These are phyloP conservation scores for Microsporum audouinii DNA, from an alignment of 2,329 filamentous ascomycete genomes.

Conservation along the genomic window DNA sequence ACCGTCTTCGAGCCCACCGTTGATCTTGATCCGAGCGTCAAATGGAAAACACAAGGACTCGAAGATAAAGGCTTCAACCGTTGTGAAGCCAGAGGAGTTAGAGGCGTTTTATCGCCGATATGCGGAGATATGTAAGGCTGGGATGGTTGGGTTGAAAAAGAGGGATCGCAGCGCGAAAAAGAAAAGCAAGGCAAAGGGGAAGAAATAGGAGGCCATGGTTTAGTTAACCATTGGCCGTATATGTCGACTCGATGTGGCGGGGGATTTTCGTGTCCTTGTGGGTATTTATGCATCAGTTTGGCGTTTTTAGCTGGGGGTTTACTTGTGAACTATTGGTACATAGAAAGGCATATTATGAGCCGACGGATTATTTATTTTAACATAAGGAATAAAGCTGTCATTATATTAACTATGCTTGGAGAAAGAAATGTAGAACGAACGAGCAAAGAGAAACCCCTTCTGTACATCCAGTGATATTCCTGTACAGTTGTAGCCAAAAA, in stretches of 20 bases:
- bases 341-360: not conserved
- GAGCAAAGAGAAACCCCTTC: not conserved
- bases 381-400: not conserved
- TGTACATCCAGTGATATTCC: not conserved
- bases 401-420: not conserved
- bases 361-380: not conserved
- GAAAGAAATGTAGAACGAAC: not conserved
- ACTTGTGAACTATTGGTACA: not conserved
- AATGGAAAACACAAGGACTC: conserved; percentile 60
- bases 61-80: conserved; percentile 67
- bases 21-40: conserved; percentile 71
- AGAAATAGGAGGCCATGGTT: conserved; percentile 33
- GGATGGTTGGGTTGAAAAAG: conserved; percentile 85
- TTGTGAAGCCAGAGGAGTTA: conserved; percentile 64
- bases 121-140: conserved; percentile 79
- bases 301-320: conserved; percentile 4
- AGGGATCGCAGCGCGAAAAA: conserved; percentile 79
- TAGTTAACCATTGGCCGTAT: not conserved
- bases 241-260: not conserved
- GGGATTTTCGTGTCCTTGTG: not conserved
- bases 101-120: conserved; percentile 75
- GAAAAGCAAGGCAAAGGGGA: conserved; percentile 66
- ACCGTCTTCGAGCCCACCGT: conserved; percentile 39
- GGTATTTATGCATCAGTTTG: conserved; percentile 6
- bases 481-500: not conserved